phyloP scores from a whole-genome alignment of 1,284 basidiomycete genomes.

The Heterobasidion annosum region DNA sequence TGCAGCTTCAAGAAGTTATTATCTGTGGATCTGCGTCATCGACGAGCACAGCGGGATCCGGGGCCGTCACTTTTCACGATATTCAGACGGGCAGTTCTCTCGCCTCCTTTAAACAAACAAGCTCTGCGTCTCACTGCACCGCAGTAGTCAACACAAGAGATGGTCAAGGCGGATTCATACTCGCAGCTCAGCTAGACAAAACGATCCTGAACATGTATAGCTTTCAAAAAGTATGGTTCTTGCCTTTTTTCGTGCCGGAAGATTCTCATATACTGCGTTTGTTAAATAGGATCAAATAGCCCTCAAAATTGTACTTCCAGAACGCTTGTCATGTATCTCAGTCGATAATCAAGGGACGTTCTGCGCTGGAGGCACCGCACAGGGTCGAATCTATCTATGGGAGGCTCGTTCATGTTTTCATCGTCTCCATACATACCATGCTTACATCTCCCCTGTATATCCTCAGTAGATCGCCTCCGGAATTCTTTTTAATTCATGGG shows the following conservation, averaged over 20 bases:
- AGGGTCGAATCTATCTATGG: slow-evolving; percentile 92
- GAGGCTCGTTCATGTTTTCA: slow-evolving; percentile 50
- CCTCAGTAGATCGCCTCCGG: slow-evolving; percentile 74
- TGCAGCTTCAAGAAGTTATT: slow-evolving; percentile 62
- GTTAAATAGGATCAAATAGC: slow-evolving; percentile 72
- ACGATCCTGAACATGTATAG: slow-evolving; percentile 73
- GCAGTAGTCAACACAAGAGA: slow-evolving; percentile 53
- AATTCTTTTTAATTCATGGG: slow-evolving; percentile 82
- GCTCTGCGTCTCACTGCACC: slow-evolving; percentile 45
- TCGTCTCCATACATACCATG: background rate
- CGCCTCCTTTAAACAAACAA: slow-evolving; percentile 72
- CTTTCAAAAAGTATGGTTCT: slow-evolving; percentile 64
- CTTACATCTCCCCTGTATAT: slow-evolving; percentile 10
- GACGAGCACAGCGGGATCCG: slow-evolving; percentile 37
- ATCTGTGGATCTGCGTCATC: slow-evolving; percentile 52
- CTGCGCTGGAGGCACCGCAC: slow-evolving; percentile 81
- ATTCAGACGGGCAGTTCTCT: slow-evolving; percentile 60
- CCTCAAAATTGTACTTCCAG: slow-evolving; percentile 82
- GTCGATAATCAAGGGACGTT: slow-evolving; percentile 67
- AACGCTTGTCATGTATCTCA: slow-evolving; percentile 77
- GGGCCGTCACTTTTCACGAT: slow-evolving; percentile 61
- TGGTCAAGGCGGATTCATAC: slow-evolving; percentile 66
- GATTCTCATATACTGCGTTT: slow-evolving; percentile 1
- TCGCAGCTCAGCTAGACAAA: slow-evolving; percentile 74
- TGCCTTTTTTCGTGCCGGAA: slow-evolving; percentile 3